Evolutionary conservation across 2,329 filamentous ascomycete genomes (phyloP).

Genomic region (Cordyceps cicadae): DNA sequence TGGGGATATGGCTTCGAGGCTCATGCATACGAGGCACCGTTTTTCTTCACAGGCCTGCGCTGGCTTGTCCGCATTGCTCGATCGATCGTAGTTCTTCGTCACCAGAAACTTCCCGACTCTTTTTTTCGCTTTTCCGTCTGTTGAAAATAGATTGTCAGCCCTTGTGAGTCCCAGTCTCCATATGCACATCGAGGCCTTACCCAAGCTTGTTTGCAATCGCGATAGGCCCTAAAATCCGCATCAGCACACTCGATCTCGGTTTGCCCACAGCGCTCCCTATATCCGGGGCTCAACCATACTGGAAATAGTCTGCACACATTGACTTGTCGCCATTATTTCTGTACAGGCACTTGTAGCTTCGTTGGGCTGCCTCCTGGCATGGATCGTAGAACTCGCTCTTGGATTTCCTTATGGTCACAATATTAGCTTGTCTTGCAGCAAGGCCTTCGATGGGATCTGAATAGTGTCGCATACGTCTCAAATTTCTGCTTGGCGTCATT

Average conservation of each 20-base stretch:
- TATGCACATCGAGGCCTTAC: slow-evolving; percentile 38
- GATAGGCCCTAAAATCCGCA: slow-evolving; percentile 61
- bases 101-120: slow-evolving; percentile 21
- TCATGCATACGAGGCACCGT: background rate
- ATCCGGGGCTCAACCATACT: slow-evolving; percentile 50
- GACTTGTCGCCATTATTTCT: slow-evolving; percentile 77
- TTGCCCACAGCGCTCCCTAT: background rate
- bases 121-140: slow-evolving; percentile 28
- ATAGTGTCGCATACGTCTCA: slow-evolving; percentile 41
- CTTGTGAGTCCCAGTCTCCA: background rate
- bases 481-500: slow-evolving; percentile 56
- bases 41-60: background rate
- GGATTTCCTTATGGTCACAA: slow-evolving; percentile 55
- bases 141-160: background rate
- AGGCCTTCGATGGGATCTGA: background rate
- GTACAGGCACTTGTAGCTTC: slow-evolving; percentile 79
- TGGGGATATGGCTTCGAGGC: background rate
- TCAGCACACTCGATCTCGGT: slow-evolving; percentile 15
- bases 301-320: slow-evolving; percentile 95
- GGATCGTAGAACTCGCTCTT: slow-evolving; percentile 90
- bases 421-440: background rate
- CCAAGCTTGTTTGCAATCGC: slow-evolving; percentile 93
- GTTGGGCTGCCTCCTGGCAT: slow-evolving; percentile 82
- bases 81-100: slow-evolving; percentile 3
- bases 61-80: background rate